Base-by-base conservation (phyloP, 2,329 filamentous ascomycete species). In the Fusarium begoniae region DNA sequence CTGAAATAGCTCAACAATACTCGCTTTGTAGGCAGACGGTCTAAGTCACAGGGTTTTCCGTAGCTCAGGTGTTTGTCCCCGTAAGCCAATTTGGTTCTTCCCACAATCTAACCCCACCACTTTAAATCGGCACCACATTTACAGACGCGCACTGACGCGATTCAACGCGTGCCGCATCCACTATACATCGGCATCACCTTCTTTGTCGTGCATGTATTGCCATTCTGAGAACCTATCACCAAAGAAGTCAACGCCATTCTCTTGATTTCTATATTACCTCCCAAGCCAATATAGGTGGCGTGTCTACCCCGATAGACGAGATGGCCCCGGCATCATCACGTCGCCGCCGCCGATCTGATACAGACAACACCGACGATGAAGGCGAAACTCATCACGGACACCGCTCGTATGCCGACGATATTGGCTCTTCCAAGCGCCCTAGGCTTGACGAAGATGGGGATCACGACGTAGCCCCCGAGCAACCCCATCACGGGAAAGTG, bases 291-390 rank as follows among this genome's bases (percentile, higher is more conserved):
- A 32, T 22, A 63, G 45, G 37, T 40, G 35, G 13, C 20, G 26
- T 37, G 24, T 38, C 56, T 43, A 24, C 15, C 22, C 24, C 24
- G 37, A 43, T 44, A 51, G 43, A 63, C 70, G 72, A 62, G 28
- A 83, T 83, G 82, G 68, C 76, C 48, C 75, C 75, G 28, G 59
- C 71, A 41, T 74, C 76, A 26, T 79, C 79, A 51, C 79, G 84
- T 63, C 86, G 86, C 53, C 85, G 86, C 26, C 81, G 84, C 66
- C 85, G 86, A 60, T 80, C 82, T 28, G 80, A 82, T 17, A 81
- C 81, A 47, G 84, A 87, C 32, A 82, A 84, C n/a, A 80, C 81
- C 18, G 81, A 83, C 50, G 80, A 55, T 24, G 32, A 83, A 28
- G 79, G 82, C 62, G 44, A 69, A 51, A 45, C 58, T 41, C 72